Percentiles rank a stretch among this genome's conserved stretches.
Conservation (phyloP, 352 stramenopile species). For the Thalassiosira livingstoniorum region DNA sequence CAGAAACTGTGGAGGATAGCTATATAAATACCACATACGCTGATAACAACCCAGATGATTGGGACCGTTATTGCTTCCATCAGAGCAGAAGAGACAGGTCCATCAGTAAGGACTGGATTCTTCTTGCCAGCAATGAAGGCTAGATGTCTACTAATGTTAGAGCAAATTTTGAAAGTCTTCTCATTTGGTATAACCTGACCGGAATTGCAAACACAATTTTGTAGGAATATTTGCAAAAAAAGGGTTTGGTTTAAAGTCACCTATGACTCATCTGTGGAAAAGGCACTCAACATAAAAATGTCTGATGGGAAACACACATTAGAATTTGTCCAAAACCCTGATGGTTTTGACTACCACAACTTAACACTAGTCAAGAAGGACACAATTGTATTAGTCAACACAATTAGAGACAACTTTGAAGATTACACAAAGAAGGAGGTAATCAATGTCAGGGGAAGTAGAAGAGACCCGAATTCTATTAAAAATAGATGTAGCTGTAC, state of each 20-base stretch:
- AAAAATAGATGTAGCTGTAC: no score
- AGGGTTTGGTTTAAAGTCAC: no score
- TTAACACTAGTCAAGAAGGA: not conserved
- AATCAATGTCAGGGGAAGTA: not conserved
- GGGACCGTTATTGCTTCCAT: not conserved
- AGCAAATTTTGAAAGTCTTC: no score
- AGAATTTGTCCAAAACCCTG: not conserved
- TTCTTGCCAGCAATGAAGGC: not conserved
- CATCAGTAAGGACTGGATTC: not conserved
- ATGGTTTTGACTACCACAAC: not conserved
- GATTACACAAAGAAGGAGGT: not conserved
- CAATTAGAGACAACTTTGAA: not conserved
- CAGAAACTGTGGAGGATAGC: not conserved
- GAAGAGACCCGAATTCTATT: no score
- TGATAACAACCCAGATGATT: not conserved
- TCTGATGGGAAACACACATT: no score
- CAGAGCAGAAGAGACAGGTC: not conserved
- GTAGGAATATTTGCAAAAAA: slow-evolving; percentile 3
- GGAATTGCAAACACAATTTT: slow-evolving; percentile 57
- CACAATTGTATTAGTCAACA: not conserved
- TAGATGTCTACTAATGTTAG: not conserved
- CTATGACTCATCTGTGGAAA: slow-evolving; percentile 9
- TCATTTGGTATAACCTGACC: slow-evolving; percentile 38
- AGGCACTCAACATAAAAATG: no score
- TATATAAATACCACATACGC: not conserved